phyloP scores from a whole-genome alignment of 2,329 filamentous ascomycete species.

The Talaromyces islandicus region DNA sequence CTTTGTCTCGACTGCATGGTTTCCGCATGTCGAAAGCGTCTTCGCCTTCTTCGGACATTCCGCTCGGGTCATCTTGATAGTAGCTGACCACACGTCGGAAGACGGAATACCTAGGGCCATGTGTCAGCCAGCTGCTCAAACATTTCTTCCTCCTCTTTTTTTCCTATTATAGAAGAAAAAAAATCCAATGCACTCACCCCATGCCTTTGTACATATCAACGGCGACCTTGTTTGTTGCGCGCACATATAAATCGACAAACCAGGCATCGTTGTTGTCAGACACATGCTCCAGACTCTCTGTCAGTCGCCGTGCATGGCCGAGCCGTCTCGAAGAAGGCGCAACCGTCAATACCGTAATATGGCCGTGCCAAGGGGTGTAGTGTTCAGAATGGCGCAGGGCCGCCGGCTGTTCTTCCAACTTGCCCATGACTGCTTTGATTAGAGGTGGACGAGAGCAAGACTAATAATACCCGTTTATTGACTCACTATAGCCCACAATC shows the following conservation, averaged over 20 bases:
- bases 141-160: background rate
- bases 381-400: conserved; percentile 71
- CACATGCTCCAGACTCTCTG: conserved; percentile 71
- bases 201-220: conserved; percentile 84
- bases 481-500: conserved; percentile 84
- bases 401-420: conserved; percentile 80
- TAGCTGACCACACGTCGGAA: conserved; percentile 86
- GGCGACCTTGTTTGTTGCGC: conserved; percentile 79
- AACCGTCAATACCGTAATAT: conserved; percentile 93
- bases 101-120: conserved; percentile 60
- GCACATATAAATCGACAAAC: conserved; percentile 94
- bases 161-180: too few relatives aligned
- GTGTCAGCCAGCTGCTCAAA: background rate
- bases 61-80: conserved; percentile 77
- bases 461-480: background rate
- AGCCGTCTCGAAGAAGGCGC: conserved; percentile 78
- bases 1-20: conserved; percentile 72
- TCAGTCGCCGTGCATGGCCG: conserved; percentile 79
- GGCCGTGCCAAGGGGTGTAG: conserved; percentile 98
- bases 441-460: background rate
- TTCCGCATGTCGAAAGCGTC: conserved; percentile 98
- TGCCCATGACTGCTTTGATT: conserved; percentile 75
- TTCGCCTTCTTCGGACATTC: conserved; percentile 54
- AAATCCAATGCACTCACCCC: conserved; percentile 51
- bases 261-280: conserved; percentile 79